Evolutionary conservation across 208 protist genomes (phyloP).

Genomic region (Leishmania tarentolae): DNA sequence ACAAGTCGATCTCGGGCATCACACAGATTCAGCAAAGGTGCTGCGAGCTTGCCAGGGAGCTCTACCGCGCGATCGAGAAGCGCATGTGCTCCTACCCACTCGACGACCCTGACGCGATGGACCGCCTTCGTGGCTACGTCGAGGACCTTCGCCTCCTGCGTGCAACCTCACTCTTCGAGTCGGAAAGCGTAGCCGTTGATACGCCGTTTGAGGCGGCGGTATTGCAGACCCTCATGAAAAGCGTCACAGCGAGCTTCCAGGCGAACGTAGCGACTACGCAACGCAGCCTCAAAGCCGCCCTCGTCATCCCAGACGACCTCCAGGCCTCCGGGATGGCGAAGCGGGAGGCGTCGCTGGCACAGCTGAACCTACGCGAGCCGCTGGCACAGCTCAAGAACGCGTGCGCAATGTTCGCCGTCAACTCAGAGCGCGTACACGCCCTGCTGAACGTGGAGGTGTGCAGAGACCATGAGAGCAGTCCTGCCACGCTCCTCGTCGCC

Average conservation of each 20-base stretch:
- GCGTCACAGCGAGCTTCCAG: conserved; percentile 60
- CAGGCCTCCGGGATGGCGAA: conserved; percentile 31
- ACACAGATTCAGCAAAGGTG: conserved; percentile 62
- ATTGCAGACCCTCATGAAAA: conserved; percentile 62
- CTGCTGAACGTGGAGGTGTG: conserved; percentile 22
- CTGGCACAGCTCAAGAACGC: conserved; percentile 82
- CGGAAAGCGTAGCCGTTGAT: conserved; percentile 22
- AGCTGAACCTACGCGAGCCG: conserved; percentile 59
- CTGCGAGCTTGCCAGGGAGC: conserved; percentile 44
- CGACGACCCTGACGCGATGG: conserved; percentile 82
- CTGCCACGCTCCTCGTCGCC: conserved; percentile 48
- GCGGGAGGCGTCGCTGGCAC: conserved; percentile 35
- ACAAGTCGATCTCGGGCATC: conserved; percentile 64
- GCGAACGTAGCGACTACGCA: conserved; percentile 50
- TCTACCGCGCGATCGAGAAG: conserved; percentile 70
- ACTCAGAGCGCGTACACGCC: conserved; percentile 44
- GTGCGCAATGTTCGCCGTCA: conserved; percentile 70
- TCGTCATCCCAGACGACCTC: conserved; percentile 55
- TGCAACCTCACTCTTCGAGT: conserved; percentile 67
- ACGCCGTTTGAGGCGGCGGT: conserved; percentile 61
- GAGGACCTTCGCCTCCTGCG: conserved; percentile 84
- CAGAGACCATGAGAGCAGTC: conserved; percentile 8
- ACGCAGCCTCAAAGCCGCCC: conserved; percentile 47
- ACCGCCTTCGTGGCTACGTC: conserved; percentile 64
- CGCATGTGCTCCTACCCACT: conserved; percentile 70